phyloP scores from a whole-genome alignment of 2,329 filamentous ascomycete species.

The Apiospora sp. region DNA sequence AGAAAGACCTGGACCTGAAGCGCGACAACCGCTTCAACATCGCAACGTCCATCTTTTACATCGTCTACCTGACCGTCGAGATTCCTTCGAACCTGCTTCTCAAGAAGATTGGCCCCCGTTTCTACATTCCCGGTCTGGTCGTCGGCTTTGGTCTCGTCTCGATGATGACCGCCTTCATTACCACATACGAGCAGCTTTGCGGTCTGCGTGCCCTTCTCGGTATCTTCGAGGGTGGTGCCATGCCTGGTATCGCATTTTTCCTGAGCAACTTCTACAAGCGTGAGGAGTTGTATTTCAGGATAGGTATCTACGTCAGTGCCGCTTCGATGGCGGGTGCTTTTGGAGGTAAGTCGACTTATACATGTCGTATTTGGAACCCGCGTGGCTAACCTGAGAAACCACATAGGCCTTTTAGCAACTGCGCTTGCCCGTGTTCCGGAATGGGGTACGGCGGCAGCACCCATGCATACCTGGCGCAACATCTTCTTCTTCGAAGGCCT shows the following conservation, averaged over 20 bases:
- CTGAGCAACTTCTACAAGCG: slow-evolving; percentile 65
- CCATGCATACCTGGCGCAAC: slow-evolving; percentile 61
- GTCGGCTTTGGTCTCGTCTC: slow-evolving; percentile 63
- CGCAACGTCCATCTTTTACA: slow-evolving; percentile 65
- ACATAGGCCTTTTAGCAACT: slow-evolving; percentile 56
- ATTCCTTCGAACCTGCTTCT: slow-evolving; percentile 64
- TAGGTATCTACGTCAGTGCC: slow-evolving; percentile 64
- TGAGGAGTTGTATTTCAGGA: slow-evolving; percentile 61
- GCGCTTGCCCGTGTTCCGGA: slow-evolving; percentile 58
- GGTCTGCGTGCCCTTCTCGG: slow-evolving; percentile 58
- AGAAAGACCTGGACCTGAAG: slow-evolving; percentile 56
- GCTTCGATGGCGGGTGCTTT: slow-evolving; percentile 65
- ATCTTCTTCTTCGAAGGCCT: slow-evolving; percentile 72
- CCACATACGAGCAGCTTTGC: slow-evolving; percentile 54
- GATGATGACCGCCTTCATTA: slow-evolving; percentile 61
- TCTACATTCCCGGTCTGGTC: slow-evolving; percentile 62
- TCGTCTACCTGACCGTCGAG: slow-evolving; percentile 63
- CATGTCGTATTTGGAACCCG: background rate
- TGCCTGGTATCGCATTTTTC: slow-evolving; percentile 65
- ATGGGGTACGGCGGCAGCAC: slow-evolving; percentile 53
- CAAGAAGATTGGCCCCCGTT: slow-evolving; percentile 60
- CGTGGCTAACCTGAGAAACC: background rate
- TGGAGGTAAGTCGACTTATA: slow-evolving; percentile 45
- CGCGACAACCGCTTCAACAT: slow-evolving; percentile 62
- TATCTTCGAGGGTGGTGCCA: slow-evolving; percentile 64